Percentiles rank a stretch among this genome's conserved stretches.
Evolutionary conservation across 805 yeast genomes (phyloP).

Genomic region (Dipodascus albidus): DNA sequence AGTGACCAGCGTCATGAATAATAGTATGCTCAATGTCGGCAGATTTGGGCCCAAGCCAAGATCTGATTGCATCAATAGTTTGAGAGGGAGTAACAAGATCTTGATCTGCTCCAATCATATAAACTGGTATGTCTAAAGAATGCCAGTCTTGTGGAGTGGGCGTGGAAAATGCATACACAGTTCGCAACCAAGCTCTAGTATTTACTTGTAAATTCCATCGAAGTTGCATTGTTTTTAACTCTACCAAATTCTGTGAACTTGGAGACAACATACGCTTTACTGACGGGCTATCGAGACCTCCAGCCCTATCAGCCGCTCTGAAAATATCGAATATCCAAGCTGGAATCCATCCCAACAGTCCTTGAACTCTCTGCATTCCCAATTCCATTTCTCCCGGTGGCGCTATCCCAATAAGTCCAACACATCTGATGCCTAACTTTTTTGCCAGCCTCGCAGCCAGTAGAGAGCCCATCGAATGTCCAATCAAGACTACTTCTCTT

Average conservation of each 20-base stretch:
- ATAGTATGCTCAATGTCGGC: constrained; percentile 27
- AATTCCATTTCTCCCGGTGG: constrained; percentile 23
- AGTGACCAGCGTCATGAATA: constrained; percentile 46
- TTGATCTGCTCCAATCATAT: constrained; percentile 46
- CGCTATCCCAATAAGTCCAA: constrained; percentile 24
- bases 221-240: constrained; percentile 44
- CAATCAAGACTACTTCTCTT: constrained; percentile 33
- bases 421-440: constrained; percentile 17
- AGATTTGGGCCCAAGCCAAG: constrained; percentile 21
- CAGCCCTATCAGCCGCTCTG: constrained; percentile 47
- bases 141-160: constrained; percentile 35
- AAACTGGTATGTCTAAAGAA: constrained; percentile 31
- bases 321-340: constrained; percentile 37
- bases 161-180: constrained; percentile 39
- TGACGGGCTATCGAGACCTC: constrained; percentile 49
- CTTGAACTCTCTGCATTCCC: constrained; percentile 4
- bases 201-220: constrained; percentile 61
- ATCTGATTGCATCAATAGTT: constrained; percentile 25
- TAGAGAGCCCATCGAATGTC: constrained; percentile 69
- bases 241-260: constrained; percentile 21
- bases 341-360: constrained; percentile 20
- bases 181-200: constrained; percentile 41
- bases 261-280: constrained; percentile 44
- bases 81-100: constrained; percentile 45
- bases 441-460: constrained; percentile 36